Conservation (phyloP, 2,329 filamentous ascomycete species). For the Sporothrix phasma region DNA sequence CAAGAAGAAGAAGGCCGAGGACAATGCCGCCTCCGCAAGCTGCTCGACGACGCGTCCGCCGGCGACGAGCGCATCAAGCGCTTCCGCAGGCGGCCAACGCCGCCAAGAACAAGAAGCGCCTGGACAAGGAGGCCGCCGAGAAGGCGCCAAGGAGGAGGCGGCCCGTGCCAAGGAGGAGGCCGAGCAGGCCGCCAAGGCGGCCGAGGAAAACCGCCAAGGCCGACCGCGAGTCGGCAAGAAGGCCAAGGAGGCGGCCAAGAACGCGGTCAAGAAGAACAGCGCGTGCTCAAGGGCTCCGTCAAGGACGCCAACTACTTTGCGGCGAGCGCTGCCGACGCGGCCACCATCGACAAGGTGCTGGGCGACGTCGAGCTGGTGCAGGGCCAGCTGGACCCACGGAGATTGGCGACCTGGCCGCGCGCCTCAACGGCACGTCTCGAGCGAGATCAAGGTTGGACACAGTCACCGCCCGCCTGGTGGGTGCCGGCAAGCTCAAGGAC, state of each 20-base stretch:
- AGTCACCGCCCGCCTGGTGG: slow-evolving; percentile 69
- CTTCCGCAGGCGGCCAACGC: slow-evolving; percentile 84
- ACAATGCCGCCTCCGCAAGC: slow-evolving; percentile 82
- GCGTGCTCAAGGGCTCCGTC: slow-evolving; percentile 82
- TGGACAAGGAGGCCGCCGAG: slow-evolving; percentile 85
- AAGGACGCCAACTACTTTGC: slow-evolving; percentile 99
- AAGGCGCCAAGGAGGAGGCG: slow-evolving; percentile 78
- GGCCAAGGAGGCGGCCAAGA: slow-evolving; percentile 97
- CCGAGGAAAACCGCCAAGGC: slow-evolving; percentile 79
- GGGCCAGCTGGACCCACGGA: slow-evolving; percentile 82
- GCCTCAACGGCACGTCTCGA: slow-evolving; percentile 65
- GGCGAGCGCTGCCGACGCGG: slow-evolving; percentile 59
- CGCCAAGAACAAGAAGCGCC: slow-evolving; percentile 88
- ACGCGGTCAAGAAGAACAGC: slow-evolving; percentile 99
- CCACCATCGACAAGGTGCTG: slow-evolving; percentile 72
- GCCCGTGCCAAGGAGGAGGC: slow-evolving; percentile 75
- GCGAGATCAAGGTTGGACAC: slow-evolving; percentile 78
- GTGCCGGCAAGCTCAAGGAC: slow-evolving; percentile 76
- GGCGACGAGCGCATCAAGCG: slow-evolving; percentile 93
- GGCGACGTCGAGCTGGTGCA: slow-evolving; percentile 80
- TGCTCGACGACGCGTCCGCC: slow-evolving; percentile 78
- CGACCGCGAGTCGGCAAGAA: slow-evolving; percentile 81
- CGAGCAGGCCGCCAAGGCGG: slow-evolving; percentile 67
- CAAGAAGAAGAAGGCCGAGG: slow-evolving; percentile 99
- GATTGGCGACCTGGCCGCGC: slow-evolving; percentile 70